Base-by-base conservation (phyloP, 345 rosid species). In the Streptanthus diversifolius region DNA sequence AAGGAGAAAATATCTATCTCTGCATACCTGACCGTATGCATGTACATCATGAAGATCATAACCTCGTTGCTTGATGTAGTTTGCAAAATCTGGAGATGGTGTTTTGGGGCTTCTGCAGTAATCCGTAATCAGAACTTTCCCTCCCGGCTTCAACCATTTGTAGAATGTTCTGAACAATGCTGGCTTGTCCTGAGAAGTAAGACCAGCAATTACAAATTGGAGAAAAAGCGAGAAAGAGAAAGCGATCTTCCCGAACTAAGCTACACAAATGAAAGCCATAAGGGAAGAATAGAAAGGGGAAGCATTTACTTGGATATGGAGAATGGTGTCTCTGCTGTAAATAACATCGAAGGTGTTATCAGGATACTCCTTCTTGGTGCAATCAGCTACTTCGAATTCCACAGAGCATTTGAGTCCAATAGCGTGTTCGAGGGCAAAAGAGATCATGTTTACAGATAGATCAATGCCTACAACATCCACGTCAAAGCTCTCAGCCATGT, bases 101-200 rank as follows among this genome's bases (percentile, higher is more conserved):
- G 82, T 74, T 80, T 93, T 90, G 24, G 90, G 77, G 53, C 80
- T 82, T 74, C 66, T 88, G 81, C 99, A 91, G 81, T 95, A 95
- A 66, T 91, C 97, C 35, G 87, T 90, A n/a, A 91, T 90, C 21
- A 95, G 99, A 78, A 95, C 83, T 82, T 76, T 90, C 9, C 99
- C 99, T 64, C 99, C 97, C 0, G 96, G 96, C 81, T 90, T 95
- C 85, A 92, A 67, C 97, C 99, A 95, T 82, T 85, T 92, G 84
- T 70, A 88, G 82, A 95, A 95, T 53, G 91, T 87, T 70, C 81
- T 85, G 77, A 95, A 92, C 45, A 95, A 57, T 55, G 93, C 86
- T 59, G 91, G 97, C 71, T 95, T 95, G 83, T 95, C 99, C 99
- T 90, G 85, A 76, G 55, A 74, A 64, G 79, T 33, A 60, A 33